Evolutionary conservation across 1,284 basidiomycete genomes (phyloP).

Genomic region (Coniophora puteana): DNA sequence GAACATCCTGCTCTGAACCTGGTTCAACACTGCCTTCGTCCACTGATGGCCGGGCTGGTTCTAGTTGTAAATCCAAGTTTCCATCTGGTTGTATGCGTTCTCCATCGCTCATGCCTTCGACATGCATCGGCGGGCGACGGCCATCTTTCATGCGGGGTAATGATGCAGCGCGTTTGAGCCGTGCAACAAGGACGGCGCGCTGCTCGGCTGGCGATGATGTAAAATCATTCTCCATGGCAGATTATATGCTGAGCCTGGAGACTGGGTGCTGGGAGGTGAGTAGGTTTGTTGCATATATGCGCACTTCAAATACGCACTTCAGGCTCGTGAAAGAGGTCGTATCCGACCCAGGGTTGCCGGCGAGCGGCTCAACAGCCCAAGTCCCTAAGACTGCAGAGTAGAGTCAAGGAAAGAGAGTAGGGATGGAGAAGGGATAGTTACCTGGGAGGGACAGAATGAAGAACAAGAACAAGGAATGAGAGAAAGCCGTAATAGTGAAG

Average conservation of each 20-base stretch:
- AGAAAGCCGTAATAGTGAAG: conserved; percentile 9
- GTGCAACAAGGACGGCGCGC: conserved; percentile 82
- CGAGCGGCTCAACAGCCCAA: conserved; percentile 6
- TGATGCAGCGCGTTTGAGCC: conserved; percentile 85
- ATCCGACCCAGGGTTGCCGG: conserved; percentile 9
- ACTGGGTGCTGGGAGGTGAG: conserved; percentile 6
- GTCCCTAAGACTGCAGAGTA: conserved; percentile 1
- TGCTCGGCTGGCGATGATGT: conserved; percentile 61
- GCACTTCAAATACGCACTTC: conserved; percentile 3
- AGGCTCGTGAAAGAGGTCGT: no score
- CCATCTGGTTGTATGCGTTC: conserved; percentile 50
- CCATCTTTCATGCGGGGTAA: conserved; percentile 87
- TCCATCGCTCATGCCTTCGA: conserved; percentile 73
- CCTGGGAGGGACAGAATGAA: conserved; percentile 3
- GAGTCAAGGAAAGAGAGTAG: not conserved
- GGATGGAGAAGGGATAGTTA: conserved; percentile 4
- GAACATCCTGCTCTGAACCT: conserved; percentile 15
- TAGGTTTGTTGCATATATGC: not conserved
- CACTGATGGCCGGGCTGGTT: conserved; percentile 15
- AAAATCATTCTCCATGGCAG: conserved; percentile 38
- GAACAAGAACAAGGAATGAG: conserved; percentile 10
- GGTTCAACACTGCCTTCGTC: conserved; percentile 15
- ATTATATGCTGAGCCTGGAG: conserved; percentile 3
- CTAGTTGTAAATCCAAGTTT: conserved; percentile 20
- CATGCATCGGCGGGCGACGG: conserved; percentile 77